A percentile compares a stretch with the other conserved stretches of the same genome.
Evolutionary conservation across 441 rosid species (phyloP).

Genomic region (Populus hybrid): DNA sequence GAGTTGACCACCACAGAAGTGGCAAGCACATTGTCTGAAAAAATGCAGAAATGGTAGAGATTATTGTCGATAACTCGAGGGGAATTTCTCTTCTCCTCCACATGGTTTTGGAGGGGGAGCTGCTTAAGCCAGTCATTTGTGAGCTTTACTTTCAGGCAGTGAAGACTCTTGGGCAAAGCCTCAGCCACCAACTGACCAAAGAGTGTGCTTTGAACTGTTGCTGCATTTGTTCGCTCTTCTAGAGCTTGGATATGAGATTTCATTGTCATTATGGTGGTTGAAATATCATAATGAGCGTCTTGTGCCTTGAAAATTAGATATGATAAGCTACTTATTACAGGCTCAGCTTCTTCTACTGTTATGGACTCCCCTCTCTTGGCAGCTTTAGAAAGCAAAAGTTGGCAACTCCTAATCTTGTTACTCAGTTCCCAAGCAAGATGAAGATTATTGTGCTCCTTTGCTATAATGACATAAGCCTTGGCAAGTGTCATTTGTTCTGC

Average conservation of each 20-base stretch:
- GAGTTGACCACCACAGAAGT: conserved; percentile 85
- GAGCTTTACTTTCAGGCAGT: conserved; percentile 72
- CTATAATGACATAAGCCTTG: conserved; percentile 87
- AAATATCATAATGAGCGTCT: conserved; percentile 80
- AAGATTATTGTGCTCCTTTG: conserved; percentile 88
- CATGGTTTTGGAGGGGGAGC: conserved; percentile 46
- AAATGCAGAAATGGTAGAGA: conserved; percentile 90
- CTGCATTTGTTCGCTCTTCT: conserved; percentile 92
- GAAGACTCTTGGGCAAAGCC: conserved; percentile 70
- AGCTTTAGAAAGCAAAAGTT: conserved; percentile 82
- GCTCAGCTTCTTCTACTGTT: conserved; percentile 65
- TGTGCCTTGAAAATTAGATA: conserved; percentile 77
- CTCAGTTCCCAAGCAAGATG: conserved; percentile 91
- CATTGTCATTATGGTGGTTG: conserved; percentile 83
- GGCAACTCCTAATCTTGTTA: conserved; percentile 74
- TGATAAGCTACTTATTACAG: conserved; percentile 63
- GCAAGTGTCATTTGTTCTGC: conserved; percentile 92
- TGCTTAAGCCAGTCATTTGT: conserved; percentile 63
- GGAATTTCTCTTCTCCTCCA: conserved; percentile 63
- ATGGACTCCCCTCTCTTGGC: conserved; percentile 79
- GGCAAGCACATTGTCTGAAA: conserved; percentile 81
- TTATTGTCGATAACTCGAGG: conserved; percentile 82
- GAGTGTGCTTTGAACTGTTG: conserved; percentile 65
- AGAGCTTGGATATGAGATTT: conserved; percentile 92
- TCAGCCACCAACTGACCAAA: conserved; percentile 81